Conservation (phyloP, 257 asterid genomes). For the Sherardia arvensis region DNA sequence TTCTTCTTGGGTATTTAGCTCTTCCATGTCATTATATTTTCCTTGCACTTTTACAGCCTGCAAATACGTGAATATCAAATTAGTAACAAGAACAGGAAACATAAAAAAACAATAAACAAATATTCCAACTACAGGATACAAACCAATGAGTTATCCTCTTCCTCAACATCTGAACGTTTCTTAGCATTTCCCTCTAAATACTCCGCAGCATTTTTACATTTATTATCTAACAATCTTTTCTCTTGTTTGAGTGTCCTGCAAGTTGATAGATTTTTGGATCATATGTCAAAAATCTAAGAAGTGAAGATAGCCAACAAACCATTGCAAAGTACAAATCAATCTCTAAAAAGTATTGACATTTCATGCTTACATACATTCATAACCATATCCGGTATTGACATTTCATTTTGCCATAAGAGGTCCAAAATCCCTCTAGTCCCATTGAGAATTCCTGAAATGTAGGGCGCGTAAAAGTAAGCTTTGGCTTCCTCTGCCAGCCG, state of each 20-base stretch:
- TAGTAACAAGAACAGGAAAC: background rate
- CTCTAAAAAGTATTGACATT: too few species aligned
- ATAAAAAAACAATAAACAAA: background rate
- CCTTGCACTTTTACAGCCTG: slow-evolving; percentile 57
- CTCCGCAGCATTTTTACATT: slow-evolving; percentile 36
- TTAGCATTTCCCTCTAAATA: slow-evolving; percentile 48
- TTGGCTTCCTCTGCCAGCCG: too few species aligned
- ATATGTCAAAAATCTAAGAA: slow-evolving; percentile 10
- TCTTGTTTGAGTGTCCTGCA: slow-evolving; percentile 63
- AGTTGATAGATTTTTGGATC: slow-evolving; percentile 12
- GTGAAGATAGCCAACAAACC: background rate
- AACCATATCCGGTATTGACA: too few species aligned
- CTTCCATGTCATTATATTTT: slow-evolving; percentile 66
- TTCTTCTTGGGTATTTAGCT: slow-evolving; percentile 63
- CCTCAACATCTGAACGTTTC: slow-evolving; percentile 56
- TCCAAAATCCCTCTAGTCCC: too few species aligned
- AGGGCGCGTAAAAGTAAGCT: too few species aligned
- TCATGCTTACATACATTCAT: too few species aligned
- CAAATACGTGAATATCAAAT: slow-evolving; percentile 4
- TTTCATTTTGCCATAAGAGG: too few species aligned
- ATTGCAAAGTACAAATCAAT: too few species aligned
- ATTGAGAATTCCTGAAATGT: too few species aligned
- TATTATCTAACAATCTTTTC: slow-evolving; percentile 44
- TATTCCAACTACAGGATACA: slow-evolving; percentile 4
- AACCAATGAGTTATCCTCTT: slow-evolving; percentile 51